These are phyloP conservation scores for Copromyces sp. DNA, from an alignment of 495 filamentous ascomycete genomes.

Conservation along the genomic window DNA sequence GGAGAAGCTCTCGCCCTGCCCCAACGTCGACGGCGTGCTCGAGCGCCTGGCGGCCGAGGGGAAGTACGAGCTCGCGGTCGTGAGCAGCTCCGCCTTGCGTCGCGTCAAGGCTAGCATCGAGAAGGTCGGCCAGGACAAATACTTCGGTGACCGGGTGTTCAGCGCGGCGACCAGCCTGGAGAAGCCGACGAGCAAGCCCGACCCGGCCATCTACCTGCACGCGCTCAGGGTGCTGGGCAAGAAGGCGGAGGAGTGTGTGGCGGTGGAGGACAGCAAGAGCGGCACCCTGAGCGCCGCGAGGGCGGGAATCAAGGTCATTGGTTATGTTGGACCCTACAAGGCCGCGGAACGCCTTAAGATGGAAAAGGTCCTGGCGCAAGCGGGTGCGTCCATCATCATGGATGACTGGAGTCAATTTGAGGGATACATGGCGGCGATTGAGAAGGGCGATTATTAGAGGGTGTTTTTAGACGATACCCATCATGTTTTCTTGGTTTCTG, in stretches of 20 bases:
- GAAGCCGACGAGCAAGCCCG: slow-evolving; percentile 79
- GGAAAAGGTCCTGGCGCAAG: slow-evolving; percentile 54
- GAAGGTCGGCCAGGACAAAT: slow-evolving; percentile 71
- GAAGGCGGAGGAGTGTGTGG: slow-evolving; percentile 64
- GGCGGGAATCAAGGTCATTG: slow-evolving; percentile 75
- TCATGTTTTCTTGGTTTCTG: neutral
- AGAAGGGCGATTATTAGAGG: slow-evolving; percentile 27
- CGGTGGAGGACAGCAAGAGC: slow-evolving; percentile 85
- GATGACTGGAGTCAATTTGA: slow-evolving; percentile 76
- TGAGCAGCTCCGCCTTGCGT: slow-evolving; percentile 67
- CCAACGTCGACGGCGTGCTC: slow-evolving; percentile 60
- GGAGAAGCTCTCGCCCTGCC: slow-evolving; percentile 55
- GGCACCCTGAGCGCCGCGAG: slow-evolving; percentile 71
- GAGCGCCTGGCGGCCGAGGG: slow-evolving; percentile 49
- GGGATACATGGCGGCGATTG: slow-evolving; percentile 55
- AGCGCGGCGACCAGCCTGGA: slow-evolving; percentile 70
- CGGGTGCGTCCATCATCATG: slow-evolving; percentile 71
- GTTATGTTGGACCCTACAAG: slow-evolving; percentile 77
- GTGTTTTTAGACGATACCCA: slow-evolving; percentile 2
- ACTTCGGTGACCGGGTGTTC: slow-evolving; percentile 72
- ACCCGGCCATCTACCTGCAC: slow-evolving; percentile 84
- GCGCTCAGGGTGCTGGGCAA: slow-evolving; percentile 67
- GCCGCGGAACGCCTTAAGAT: slow-evolving; percentile 63
- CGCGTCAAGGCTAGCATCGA: slow-evolving; percentile 71
- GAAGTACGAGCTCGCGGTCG: slow-evolving; percentile 72